Evolutionary conservation across 176 grass and related monocot species (phyloP), one percentile per base, ranked within the genome.

Genomic region (Musa schizocarpa): DNA sequence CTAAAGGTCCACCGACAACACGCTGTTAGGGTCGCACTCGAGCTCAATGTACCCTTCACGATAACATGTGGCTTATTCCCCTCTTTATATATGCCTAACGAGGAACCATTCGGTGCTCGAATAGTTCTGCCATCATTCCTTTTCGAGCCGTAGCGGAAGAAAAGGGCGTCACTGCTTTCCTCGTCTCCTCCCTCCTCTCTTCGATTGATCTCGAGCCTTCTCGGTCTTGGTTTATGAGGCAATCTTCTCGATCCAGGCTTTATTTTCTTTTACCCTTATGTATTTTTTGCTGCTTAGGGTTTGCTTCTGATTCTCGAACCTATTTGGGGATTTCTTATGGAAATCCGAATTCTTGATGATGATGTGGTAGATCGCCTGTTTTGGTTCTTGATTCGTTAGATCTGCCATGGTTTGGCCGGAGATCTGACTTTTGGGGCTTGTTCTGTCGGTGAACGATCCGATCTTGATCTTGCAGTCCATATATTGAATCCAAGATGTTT

Each of bases 161-260:
- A 43, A 43, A 43, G 34, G 34, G 34, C 34, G 34, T 43, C 34
- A 5, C 34, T 6, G 34, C 34, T 43, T 5, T 43, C 34, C 34
- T 43, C 34, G 34, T 43, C 34, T 43, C 34, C 34, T 43, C 34
- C 34, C 34, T 43, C 34, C 34, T 43, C 34, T 0, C 34, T 43
- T 43, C 34, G 34, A 43, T 43, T 3, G 34, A 43, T 43, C 34
- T 43, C 34, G 34, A 43, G 34, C 34, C 34, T 29, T 65, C 53
- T 56, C 52, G 66, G 81, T 78, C 81, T 77, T 78, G 74, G 81
- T 83, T 83, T 83, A 83, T 83, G 81, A 83, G 81, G 81, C 78
- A 78, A 51, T 21, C 3, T 71, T 19, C 72, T 65, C 21, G 17
- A 64, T 72, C 12, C 34, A 43, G 4, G 34, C 34, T 4, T 68